Evolutionary conservation across 768 basidiomycete species (phyloP).

Genomic region (Fibroporia radiculosa): DNA sequence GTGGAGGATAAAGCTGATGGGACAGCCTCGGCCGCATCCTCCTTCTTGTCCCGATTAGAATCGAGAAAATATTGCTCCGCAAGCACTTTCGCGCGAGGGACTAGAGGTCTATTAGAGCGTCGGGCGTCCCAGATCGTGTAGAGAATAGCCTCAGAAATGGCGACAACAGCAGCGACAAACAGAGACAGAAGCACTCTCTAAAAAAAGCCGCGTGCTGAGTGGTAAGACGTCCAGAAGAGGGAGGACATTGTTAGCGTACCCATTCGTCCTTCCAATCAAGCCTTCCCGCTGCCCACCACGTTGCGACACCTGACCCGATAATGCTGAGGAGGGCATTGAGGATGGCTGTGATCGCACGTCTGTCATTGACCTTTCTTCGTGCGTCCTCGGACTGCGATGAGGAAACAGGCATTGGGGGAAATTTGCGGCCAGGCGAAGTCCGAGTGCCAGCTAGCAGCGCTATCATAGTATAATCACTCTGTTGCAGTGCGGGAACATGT

Average conservation of each 20-base stretch:
- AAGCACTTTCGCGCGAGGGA: background rate
- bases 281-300: constrained; percentile 65
- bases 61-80: background rate
- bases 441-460: constrained; percentile 69
- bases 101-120: constrained; percentile 10
- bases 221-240: constrained; percentile 8
- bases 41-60: too few species aligned
- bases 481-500: constrained; percentile 39
- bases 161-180: constrained; percentile 55
- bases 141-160: constrained; percentile 58
- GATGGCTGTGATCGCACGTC: constrained; percentile 60
- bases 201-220: background rate
- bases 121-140: constrained; percentile 70
- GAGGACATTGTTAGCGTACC: constrained; percentile 37
- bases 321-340: constrained; percentile 69
- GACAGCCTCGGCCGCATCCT: background rate
- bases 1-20: too few species aligned
- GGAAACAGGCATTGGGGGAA: constrained; percentile 41
- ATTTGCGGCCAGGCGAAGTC: constrained; percentile 71
- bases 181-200: constrained; percentile 54
- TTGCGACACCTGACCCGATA: constrained; percentile 53
- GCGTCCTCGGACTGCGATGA: constrained; percentile 29
- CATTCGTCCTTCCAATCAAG: constrained; percentile 66
- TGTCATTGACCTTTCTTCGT: constrained; percentile 42
- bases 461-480: constrained; percentile 58